A percentile compares a stretch with the other conserved stretches of the same genome.
These are phyloP conservation scores for Solanum dulcamara DNA, from an alignment of 257 asterid species.

Conservation along the genomic window DNA sequence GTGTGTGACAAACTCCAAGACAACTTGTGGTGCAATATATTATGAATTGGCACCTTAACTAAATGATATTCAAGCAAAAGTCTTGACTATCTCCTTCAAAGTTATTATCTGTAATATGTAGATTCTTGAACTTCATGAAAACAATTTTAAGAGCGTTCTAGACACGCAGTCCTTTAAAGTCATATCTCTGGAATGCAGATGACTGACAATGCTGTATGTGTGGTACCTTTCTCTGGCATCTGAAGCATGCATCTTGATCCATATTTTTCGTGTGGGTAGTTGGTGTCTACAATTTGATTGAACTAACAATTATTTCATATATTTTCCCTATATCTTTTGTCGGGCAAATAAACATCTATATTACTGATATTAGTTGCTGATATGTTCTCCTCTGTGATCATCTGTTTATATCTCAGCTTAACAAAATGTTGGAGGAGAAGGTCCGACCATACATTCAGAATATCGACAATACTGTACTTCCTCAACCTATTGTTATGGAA, in stretches of 20 bases:
- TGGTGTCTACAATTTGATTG: neutral
- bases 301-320: neutral
- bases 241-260: neutral
- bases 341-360: neutral
- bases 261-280: neutral
- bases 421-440: slow-evolving; percentile 78
- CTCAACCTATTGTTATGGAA: slow-evolving; percentile 51
- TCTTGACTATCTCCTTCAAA: neutral
- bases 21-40: neutral
- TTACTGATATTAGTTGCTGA: neutral
- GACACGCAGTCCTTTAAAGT: neutral
- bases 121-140: neutral
- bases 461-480: slow-evolving; percentile 41
- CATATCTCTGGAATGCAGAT: neutral
- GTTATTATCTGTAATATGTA: neutral
- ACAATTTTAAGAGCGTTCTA: neutral
- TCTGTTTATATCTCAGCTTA: slow-evolving; percentile 42
- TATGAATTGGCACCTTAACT: neutral
- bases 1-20: neutral
- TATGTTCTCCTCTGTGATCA: neutral
- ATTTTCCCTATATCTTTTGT: neutral
- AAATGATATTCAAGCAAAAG: neutral
- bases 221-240: neutral
- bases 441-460: slow-evolving; percentile 65
- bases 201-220: neutral